Evolutionary conservation across 768 basidiomycete genomes (phyloP).

Genomic region (Neoboletus brunneissimus): DNA sequence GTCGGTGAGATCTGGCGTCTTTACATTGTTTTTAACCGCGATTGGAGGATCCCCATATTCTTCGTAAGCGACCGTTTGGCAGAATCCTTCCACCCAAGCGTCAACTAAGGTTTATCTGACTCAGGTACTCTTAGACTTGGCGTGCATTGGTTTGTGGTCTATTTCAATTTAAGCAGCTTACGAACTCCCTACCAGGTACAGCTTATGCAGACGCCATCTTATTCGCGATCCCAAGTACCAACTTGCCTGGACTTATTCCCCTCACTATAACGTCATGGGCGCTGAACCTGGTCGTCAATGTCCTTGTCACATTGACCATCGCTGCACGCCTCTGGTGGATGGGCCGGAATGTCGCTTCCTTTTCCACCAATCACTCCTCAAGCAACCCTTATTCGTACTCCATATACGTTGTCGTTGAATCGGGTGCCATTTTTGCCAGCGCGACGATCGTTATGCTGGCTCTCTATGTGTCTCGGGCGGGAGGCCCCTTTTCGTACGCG

Average conservation of each 20-base stretch:
- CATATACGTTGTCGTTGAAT: slow-evolving; percentile 19
- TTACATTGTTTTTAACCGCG: slow-evolving; percentile 20
- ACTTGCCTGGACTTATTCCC: slow-evolving; percentile 3
- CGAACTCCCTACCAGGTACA: neutral
- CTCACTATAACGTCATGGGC: slow-evolving; percentile 16
- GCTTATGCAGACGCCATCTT: slow-evolving; percentile 12
- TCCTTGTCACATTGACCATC: slow-evolving; percentile 22
- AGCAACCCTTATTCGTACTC: slow-evolving; percentile 12
- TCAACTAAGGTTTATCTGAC: neutral
- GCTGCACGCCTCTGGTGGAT: slow-evolving; percentile 21
- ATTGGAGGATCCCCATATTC: slow-evolving; percentile 19
- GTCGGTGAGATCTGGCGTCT: slow-evolving; percentile 21
- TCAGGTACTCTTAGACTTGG: slow-evolving; percentile 21
- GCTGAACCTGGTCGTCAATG: slow-evolving; percentile 21
- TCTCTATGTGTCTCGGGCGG: slow-evolving; percentile 5
- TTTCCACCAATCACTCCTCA: neutral
- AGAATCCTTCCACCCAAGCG: neutral
- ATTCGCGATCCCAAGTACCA: slow-evolving; percentile 9
- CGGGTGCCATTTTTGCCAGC: slow-evolving; percentile 18
- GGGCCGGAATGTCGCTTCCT: slow-evolving; percentile 9
- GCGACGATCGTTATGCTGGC: slow-evolving; percentile 19
- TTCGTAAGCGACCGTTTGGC: slow-evolving; percentile 10
- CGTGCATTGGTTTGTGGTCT: slow-evolving; percentile 16
- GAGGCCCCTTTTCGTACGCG: slow-evolving; percentile 10
- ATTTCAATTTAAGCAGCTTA: neutral